phyloP scores from a whole-genome alignment of 306 rosid species.

The Fragaria ananassa region DNA sequence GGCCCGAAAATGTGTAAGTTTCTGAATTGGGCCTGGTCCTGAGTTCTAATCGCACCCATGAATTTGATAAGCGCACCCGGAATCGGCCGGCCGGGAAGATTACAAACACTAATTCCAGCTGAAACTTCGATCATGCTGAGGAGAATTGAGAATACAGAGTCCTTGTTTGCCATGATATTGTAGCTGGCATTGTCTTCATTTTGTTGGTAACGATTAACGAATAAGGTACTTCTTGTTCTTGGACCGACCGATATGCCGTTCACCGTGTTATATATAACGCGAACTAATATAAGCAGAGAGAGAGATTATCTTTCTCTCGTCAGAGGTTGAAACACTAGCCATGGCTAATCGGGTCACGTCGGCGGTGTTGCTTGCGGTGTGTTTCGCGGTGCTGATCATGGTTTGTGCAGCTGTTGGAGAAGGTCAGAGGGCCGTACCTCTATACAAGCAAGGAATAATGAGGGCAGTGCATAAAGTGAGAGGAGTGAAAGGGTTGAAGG shows the following conservation, averaged over 20 bases:
- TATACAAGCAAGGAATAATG: neutral
- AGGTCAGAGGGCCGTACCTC: neutral
- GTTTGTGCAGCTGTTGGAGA: conserved; percentile 25
- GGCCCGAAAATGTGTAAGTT: neutral
- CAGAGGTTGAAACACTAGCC: neutral
- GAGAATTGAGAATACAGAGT: neutral
- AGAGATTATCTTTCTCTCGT: neutral
- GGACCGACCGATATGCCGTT: neutral
- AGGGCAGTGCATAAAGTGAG: neutral
- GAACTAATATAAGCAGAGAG: neutral
- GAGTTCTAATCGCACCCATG: neutral
- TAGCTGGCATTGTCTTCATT: neutral
- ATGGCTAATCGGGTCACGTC: conserved; percentile 42
- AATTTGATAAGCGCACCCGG: neutral
- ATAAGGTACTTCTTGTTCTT: conserved; percentile 3
- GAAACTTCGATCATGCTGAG: neutral
- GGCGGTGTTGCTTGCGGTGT: conserved; percentile 24
- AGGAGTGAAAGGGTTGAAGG: neutral
- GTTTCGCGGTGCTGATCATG: conserved; percentile 31
- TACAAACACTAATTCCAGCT: neutral
- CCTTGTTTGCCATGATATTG: neutral
- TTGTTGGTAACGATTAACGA: conserved; percentile 7
- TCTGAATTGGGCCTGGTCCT: neutral
- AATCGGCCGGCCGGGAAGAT: neutral
- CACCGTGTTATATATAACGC: neutral